These are phyloP conservation scores for Nothomitra cinnamomea DNA, from an alignment of 2,329 filamentous ascomycete species.

Conservation along the genomic window DNA sequence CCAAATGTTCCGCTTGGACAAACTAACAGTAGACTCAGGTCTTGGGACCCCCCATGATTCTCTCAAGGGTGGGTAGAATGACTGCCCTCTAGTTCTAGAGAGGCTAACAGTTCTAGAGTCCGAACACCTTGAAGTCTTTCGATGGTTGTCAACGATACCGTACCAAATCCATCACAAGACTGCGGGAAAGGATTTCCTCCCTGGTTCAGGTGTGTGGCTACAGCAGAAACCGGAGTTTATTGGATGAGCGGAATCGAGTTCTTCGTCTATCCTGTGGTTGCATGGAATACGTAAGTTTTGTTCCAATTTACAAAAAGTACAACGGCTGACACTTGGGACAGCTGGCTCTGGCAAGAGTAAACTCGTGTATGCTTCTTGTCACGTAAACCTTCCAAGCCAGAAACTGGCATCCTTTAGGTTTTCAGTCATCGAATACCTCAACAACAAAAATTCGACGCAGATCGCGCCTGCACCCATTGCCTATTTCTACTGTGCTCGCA, in stretches of 20 bases:
- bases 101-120: neutral
- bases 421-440: too few species aligned
- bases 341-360: slow-evolving; percentile 1
- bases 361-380: neutral
- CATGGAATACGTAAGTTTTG: slow-evolving; percentile 8
- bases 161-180: neutral
- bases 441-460: too few species aligned
- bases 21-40: too few species aligned
- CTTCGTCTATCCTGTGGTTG: slow-evolving; percentile 7
- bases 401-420: too few species aligned
- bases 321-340: neutral
- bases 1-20: too few species aligned
- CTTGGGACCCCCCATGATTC: neutral
- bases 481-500: neutral
- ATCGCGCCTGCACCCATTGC: neutral
- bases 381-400: too few species aligned
- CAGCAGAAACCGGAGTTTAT: neutral
- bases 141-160: neutral
- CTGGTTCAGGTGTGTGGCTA: neutral
- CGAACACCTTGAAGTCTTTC: neutral
- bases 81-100: neutral
- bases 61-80: neutral
- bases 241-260: neutral
- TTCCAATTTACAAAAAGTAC: neutral
- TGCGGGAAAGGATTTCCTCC: neutral